Conservation (phyloP, 208 protist genomes). For the Acanthamoeba royreba region DNA sequence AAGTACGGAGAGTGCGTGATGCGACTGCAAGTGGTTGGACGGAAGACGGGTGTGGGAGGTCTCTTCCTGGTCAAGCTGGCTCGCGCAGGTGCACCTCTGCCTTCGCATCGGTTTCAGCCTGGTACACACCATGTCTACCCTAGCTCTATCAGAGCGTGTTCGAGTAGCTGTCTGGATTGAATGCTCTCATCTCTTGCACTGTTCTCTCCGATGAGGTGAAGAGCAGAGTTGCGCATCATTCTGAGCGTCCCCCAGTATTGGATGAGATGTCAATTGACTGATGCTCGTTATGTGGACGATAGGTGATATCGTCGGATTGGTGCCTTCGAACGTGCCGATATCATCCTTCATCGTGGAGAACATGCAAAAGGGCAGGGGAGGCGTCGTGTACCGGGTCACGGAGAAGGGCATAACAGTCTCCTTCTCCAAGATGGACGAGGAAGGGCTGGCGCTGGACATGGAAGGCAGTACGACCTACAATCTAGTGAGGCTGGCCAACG, state of each 20-base stretch:
- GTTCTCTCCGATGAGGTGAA: too few species aligned
- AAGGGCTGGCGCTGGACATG: neutral
- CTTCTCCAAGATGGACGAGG: constrained; percentile 44
- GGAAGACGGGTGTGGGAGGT: neutral
- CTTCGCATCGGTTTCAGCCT: constrained; percentile 23
- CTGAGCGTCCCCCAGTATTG: too few species aligned
- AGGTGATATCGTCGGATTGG: constrained; percentile 37
- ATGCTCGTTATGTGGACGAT: too few species aligned
- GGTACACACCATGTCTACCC: neutral
- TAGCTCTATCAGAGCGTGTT: too few species aligned
- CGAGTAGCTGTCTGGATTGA: too few species aligned
- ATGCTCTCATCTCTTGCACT: too few species aligned
- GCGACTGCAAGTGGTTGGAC: neutral
- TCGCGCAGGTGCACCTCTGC: neutral
- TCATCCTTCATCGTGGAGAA: neutral
- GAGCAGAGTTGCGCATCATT: too few species aligned
- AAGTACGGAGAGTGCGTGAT: constrained; percentile 12
- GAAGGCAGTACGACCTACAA: neutral
- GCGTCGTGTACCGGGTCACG: constrained; percentile 17
- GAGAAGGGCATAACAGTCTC: neutral
- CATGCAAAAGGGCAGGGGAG: constrained; percentile 1
- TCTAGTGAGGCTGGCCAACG: constrained; percentile 17
- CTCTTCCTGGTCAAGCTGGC: constrained; percentile 1
- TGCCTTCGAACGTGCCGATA: constrained; percentile 29
- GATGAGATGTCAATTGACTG: too few species aligned